Conservation (phyloP, 352 stramenopile genomes). For the Phytopythium kandeliae region DNA sequence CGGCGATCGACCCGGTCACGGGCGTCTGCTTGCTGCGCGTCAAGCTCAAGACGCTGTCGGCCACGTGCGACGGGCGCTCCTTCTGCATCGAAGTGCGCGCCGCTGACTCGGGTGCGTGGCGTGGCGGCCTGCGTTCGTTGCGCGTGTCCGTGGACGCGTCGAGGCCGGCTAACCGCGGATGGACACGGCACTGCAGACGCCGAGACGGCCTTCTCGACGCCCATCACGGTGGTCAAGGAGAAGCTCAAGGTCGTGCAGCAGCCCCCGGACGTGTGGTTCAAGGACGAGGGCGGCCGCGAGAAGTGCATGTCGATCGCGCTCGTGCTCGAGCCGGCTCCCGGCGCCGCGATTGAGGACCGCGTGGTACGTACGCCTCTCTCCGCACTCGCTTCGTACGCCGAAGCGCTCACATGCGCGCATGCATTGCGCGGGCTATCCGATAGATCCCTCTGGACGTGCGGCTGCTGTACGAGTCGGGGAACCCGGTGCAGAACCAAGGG, state of each 20-base stretch:
- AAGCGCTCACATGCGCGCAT: background rate
- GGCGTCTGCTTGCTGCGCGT: slow-evolving; percentile 43
- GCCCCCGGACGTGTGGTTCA: slow-evolving; percentile 93
- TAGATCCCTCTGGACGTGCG: slow-evolving; percentile 53
- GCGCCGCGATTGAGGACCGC: slow-evolving; percentile 64
- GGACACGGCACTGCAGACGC: slow-evolving; percentile 16
- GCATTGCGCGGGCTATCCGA: background rate
- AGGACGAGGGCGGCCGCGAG: slow-evolving; percentile 94
- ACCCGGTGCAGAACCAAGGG: slow-evolving; percentile 84
- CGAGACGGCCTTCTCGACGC: slow-evolving; percentile 58
- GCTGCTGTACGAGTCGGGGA: slow-evolving; percentile 83
- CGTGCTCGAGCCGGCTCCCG: slow-evolving; percentile 66
- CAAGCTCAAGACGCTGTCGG: slow-evolving; percentile 42
- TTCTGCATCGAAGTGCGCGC: slow-evolving; percentile 68
- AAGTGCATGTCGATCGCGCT: slow-evolving; percentile 92
- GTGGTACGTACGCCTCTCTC: slow-evolving; percentile 25
- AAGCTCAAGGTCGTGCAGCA: slow-evolving; percentile 74
- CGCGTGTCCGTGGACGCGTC: background rate
- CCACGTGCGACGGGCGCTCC: slow-evolving; percentile 47
- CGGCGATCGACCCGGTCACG: slow-evolving; percentile 25
- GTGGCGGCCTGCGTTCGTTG: background rate
- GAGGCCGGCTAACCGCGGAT: background rate
- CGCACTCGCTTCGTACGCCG: too few relatives aligned
- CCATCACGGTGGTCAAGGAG: slow-evolving; percentile 69
- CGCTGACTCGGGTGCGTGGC: slow-evolving; percentile 18